These are phyloP conservation scores for Cytospora mali DNA, from an alignment of 2,329 filamentous ascomycete genomes.

Conservation along the genomic window DNA sequence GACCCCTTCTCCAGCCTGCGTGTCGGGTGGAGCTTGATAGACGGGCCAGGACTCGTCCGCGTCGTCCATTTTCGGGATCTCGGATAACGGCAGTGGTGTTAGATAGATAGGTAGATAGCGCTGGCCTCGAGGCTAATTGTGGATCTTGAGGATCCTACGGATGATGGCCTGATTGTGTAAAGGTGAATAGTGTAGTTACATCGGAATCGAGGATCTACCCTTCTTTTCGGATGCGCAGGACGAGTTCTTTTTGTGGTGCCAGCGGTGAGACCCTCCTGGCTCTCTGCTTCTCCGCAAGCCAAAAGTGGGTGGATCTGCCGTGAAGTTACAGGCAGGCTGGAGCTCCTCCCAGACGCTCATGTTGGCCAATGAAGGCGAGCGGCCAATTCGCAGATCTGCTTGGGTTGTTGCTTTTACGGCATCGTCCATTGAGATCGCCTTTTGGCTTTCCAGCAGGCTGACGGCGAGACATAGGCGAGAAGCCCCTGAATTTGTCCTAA, in stretches of 20 bases:
- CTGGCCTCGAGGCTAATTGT: background rate
- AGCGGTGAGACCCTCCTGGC: background rate
- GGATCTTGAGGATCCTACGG: background rate
- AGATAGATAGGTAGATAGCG: too few species aligned
- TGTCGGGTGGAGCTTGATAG: constrained; percentile 6
- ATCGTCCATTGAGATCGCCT: background rate
- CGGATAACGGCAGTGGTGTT: too few species aligned
- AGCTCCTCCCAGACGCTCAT: background rate
- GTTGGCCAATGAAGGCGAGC: background rate
- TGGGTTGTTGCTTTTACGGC: background rate
- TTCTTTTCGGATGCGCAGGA: background rate
- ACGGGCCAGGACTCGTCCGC: constrained; percentile 24
- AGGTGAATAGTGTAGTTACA: constrained; percentile 14
- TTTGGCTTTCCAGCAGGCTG: background rate
- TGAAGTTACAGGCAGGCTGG: background rate
- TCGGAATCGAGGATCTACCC: background rate
- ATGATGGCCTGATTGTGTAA: background rate
- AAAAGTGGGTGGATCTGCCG: background rate
- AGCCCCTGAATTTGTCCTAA: background rate
- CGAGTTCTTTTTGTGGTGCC: background rate
- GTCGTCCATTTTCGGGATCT: constrained; percentile 6
- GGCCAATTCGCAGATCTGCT: background rate
- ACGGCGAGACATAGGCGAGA: background rate
- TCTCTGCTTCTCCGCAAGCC: background rate
- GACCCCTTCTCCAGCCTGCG: constrained; percentile 19